A percentile compares a stretch with the other conserved stretches of the same genome.
Evolutionary conservation across 2,329 filamentous ascomycete genomes (phyloP).

Genomic region (Trichoderma sp.): DNA sequence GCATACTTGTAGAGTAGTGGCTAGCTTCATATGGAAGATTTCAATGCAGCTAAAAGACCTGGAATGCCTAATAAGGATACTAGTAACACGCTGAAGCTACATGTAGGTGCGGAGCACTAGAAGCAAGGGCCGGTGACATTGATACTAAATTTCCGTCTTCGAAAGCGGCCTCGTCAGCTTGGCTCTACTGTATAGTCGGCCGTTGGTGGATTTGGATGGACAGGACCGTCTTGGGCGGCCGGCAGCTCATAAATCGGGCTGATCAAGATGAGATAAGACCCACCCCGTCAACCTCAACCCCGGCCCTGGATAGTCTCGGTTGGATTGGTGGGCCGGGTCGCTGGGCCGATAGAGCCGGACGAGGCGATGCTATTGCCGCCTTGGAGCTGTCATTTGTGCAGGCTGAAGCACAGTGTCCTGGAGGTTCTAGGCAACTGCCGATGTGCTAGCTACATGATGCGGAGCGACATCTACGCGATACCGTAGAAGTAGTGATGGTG

Average conservation of each 20-base stretch:
- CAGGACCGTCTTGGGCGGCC: background rate
- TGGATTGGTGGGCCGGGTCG: background rate
- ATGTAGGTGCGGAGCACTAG: background rate
- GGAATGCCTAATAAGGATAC: too few relatives aligned
- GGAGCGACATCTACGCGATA: background rate
- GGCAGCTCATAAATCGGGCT: background rate
- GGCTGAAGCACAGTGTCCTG: background rate
- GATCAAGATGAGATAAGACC: constrained; percentile 10
- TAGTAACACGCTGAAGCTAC: background rate
- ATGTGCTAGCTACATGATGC: background rate
- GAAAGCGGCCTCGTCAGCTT: background rate
- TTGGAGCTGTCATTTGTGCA: background rate
- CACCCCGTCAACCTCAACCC: background rate
- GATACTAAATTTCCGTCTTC: background rate
- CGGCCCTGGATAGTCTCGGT: background rate
- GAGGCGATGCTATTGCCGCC: background rate
- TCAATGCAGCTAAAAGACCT: background rate
- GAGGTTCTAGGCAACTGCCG: background rate
- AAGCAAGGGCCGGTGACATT: background rate
- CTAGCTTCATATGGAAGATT: background rate
- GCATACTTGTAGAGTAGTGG: background rate
- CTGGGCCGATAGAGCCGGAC: constrained; percentile 4
- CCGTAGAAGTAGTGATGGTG: background rate
- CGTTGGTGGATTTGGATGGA: background rate
- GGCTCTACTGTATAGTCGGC: background rate